Conservation (phyloP, 208 protist genomes). For the Zelonia costaricensis region DNA sequence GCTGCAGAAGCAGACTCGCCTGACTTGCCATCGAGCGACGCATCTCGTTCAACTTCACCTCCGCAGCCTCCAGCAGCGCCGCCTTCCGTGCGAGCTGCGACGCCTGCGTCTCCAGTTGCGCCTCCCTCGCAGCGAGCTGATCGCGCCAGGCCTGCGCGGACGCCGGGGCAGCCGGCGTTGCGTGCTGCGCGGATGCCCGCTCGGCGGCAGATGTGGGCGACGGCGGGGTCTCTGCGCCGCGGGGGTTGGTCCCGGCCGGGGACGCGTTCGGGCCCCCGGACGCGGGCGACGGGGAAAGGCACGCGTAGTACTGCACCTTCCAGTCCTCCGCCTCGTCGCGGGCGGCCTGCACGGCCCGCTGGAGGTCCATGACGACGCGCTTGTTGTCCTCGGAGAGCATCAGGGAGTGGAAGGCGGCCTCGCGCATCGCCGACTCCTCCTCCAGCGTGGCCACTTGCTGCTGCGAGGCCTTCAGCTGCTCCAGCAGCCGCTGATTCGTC, state of each 20-base stretch:
- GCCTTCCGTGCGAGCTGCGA: conserved; percentile 39
- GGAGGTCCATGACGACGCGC: conserved; percentile 50
- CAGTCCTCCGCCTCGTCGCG: conserved; percentile 56
- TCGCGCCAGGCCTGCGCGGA: conserved; percentile 13
- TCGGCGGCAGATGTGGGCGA: neutral
- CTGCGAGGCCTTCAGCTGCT: conserved; percentile 29
- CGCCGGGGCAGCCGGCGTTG: too few relatives aligned
- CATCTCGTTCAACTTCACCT: conserved; percentile 60
- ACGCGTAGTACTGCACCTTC: conserved; percentile 39
- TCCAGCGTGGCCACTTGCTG: conserved; percentile 43
- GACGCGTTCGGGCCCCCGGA: neutral
- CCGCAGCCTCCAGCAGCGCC: conserved; percentile 40
- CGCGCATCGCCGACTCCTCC: conserved; percentile 59
- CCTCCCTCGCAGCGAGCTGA: conserved; percentile 20
- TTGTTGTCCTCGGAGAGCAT: conserved; percentile 73
- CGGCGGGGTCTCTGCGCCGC: neutral
- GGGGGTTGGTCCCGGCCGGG: neutral
- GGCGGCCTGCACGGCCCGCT: conserved; percentile 41
- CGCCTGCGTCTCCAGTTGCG: conserved; percentile 15
- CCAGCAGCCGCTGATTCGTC: conserved; percentile 21
- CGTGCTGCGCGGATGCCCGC: too few relatives aligned
- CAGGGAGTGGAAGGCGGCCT: conserved; percentile 61
- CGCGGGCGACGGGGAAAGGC: neutral
- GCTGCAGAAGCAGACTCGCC: conserved; percentile 50
- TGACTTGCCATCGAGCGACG: conserved; percentile 62